phyloP scores from a whole-genome alignment of 176 grass and related monocot genomes.

The Alloteropsis semialata region DNA sequence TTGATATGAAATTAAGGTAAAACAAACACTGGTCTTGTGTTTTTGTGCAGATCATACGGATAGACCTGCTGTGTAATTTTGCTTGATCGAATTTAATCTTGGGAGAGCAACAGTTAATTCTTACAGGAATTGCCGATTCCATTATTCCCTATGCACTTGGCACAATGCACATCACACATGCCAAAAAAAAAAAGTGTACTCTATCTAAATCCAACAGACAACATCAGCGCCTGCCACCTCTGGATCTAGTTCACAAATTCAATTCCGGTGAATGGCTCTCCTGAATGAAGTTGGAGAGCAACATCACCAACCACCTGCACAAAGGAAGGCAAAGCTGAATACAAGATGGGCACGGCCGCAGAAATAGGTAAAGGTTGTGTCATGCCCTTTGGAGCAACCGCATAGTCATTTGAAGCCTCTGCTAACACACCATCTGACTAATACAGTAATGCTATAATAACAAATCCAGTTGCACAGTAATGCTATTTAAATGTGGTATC shows the following conservation, averaged over 20 bases:
- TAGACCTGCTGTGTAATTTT: background rate
- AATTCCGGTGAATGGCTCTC: slow-evolving; percentile 58
- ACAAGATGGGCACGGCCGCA: background rate
- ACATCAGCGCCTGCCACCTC: background rate
- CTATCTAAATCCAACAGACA: background rate
- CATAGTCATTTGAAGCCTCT: background rate
- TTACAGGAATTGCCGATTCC: background rate
- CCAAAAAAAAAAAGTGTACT: too few relatives aligned
- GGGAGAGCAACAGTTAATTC: background rate
- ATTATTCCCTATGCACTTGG: background rate
- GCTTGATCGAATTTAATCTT: background rate
- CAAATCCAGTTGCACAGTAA: background rate
- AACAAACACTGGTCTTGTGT: background rate
- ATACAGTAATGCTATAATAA: background rate
- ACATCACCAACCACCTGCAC: slow-evolving; percentile 74
- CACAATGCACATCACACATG: background rate
- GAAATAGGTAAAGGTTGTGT: background rate
- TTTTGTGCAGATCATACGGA: background rate
- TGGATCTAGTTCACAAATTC: slow-evolving; percentile 71
- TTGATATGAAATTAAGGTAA: background rate
- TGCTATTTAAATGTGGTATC: background rate
- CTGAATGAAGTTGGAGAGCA: slow-evolving; percentile 76
- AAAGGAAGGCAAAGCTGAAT: background rate
- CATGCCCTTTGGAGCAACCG: background rate
- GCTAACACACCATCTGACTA: background rate